These are phyloP conservation scores for Huiozyma naganishii DNA, from an alignment of 805 yeast species.

Conservation along the genomic window DNA sequence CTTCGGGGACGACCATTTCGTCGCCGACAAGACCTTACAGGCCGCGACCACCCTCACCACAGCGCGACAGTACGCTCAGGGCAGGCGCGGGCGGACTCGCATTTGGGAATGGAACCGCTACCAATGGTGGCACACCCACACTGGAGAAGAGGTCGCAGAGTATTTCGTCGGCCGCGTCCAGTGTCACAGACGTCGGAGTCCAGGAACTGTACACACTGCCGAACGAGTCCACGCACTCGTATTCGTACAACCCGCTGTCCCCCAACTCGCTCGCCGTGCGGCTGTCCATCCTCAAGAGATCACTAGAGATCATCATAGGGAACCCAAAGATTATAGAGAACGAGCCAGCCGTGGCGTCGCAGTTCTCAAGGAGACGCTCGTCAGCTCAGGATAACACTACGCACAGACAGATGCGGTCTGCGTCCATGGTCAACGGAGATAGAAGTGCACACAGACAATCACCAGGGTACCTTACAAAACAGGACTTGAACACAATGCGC, in stretches of 20 bases:
- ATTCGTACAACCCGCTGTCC: slow-evolving; percentile 72
- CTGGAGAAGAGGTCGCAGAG: slow-evolving; percentile 5
- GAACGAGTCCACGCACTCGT: slow-evolving; percentile 72
- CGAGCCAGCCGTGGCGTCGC: neutral
- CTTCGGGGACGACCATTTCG: neutral
- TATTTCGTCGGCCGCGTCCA: slow-evolving; percentile 7
- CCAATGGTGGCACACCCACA: too few species aligned
- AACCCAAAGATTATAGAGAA: slow-evolving; percentile 35
- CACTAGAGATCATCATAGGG: slow-evolving; percentile 61
- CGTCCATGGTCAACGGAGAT: neutral
- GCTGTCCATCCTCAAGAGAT: slow-evolving; percentile 61
- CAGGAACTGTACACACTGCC: slow-evolving; percentile 53
- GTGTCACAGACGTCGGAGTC: slow-evolving; percentile 19
- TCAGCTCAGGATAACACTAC: neutral
- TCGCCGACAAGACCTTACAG: slow-evolving; percentile 1
- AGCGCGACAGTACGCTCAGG: neutral
- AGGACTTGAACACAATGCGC: neutral
- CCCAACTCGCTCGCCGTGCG: slow-evolving; percentile 73
- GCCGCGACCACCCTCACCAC: neutral
- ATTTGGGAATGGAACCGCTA: too few species aligned
- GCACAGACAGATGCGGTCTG: slow-evolving; percentile 2
- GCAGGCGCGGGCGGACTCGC: too few species aligned
- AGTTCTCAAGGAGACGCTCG: neutral
- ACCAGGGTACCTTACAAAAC: neutral
- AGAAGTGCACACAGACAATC: neutral